These are phyloP conservation scores for Boletus pseudo-olivaceus DNA, from an alignment of 768 basidiomycete species.

Conservation along the genomic window DNA sequence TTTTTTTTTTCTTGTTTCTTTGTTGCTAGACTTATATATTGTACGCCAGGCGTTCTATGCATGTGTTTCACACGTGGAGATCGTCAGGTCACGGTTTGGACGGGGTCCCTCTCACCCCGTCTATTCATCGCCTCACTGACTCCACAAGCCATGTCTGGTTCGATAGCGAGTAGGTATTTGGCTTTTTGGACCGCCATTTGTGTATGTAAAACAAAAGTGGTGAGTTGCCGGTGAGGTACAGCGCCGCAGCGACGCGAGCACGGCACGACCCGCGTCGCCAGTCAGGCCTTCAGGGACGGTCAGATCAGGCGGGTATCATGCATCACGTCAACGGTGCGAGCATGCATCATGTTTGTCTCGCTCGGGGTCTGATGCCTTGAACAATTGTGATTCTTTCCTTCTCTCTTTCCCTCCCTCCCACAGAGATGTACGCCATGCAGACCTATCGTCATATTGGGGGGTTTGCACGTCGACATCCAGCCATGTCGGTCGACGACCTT, in stretches of 20 bases:
- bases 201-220: neutral
- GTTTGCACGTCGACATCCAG: slow-evolving; percentile 3
- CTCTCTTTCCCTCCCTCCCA: neutral
- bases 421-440: slow-evolving; percentile 8
- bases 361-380: neutral
- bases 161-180: neutral
- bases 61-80: neutral
- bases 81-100: no score
- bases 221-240: neutral
- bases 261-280: no score
- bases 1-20: neutral
- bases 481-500: slow-evolving; percentile 11
- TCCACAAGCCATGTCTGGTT: neutral
- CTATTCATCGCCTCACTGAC: neutral
- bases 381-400: neutral
- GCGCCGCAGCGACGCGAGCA: neutral
- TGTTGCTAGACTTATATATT: neutral
- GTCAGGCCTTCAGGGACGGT: no score
- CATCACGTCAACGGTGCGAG: neutral
- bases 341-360: neutral
- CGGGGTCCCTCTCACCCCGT: no score
- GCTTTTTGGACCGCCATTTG: neutral
- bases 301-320: neutral
- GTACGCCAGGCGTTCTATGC: neutral
- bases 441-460: neutral